These are phyloP conservation scores for Huntiella savannae DNA, from an alignment of 2,329 filamentous ascomycete genomes.

Conservation along the genomic window DNA sequence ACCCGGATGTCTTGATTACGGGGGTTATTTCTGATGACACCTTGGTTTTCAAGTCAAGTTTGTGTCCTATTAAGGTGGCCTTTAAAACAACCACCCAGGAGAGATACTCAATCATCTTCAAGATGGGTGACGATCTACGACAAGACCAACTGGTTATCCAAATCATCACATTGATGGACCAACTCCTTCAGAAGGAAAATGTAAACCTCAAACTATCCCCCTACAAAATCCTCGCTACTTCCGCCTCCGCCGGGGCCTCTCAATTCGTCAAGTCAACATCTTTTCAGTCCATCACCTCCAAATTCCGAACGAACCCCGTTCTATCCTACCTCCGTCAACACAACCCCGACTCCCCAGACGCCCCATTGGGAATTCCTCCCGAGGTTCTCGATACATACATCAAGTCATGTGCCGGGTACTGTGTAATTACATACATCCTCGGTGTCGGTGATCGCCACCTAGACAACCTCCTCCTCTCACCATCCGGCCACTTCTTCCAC, in stretches of 20 bases:
- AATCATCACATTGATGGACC: conserved; percentile 96
- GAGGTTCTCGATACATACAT: conserved; percentile 91
- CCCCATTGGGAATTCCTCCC: conserved; percentile 70
- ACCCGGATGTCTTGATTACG: conserved; percentile 61
- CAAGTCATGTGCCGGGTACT: conserved; percentile 91
- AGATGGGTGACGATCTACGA: conserved; percentile 85
- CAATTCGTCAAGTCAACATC: conserved; percentile 82
- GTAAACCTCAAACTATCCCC: conserved; percentile 86
- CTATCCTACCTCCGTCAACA: conserved; percentile 74
- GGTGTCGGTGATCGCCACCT: conserved; percentile 91
- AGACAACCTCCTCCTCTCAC: conserved; percentile 81
- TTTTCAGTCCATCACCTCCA: conserved; percentile 64
- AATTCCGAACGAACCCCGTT: conserved; percentile 55
- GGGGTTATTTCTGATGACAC: conserved; percentile 71
- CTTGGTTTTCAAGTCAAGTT: conserved; percentile 84
- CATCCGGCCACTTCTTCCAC: conserved; percentile 91
- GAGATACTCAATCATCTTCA: conserved; percentile 88
- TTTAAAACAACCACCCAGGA: conserved; percentile 64
- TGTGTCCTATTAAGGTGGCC: conserved; percentile 77
- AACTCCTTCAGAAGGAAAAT: conserved; percentile 86
- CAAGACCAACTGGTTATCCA: conserved; percentile 94
- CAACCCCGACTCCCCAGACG: conserved; percentile 59
- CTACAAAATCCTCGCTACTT: conserved; percentile 90
- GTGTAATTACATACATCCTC: conserved; percentile 93
- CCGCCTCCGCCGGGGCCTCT: conserved; percentile 70